phyloP scores from a whole-genome alignment of 1,284 basidiomycete genomes.

The Earliella scabrosa region DNA sequence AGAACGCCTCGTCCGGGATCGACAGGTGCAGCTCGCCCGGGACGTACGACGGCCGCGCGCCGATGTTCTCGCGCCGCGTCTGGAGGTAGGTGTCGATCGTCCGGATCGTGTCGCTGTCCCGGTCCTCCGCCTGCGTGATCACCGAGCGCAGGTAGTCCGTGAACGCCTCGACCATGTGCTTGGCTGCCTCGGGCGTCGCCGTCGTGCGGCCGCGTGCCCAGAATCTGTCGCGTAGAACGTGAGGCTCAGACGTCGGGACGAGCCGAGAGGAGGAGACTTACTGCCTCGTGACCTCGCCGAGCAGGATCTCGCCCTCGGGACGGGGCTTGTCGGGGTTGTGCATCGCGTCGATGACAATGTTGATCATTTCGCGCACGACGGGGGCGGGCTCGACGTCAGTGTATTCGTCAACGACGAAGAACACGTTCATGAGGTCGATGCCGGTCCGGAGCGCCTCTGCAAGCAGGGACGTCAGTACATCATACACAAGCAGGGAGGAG shows the following conservation, averaged over 20 bases:
- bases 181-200: slow-evolving; percentile 17
- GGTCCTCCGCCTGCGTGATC: slow-evolving; percentile 34
- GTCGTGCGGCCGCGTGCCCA: slow-evolving; percentile 13
- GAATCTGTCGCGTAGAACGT: slow-evolving; percentile 22
- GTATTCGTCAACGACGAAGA: slow-evolving; percentile 48
- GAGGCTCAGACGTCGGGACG: neutral
- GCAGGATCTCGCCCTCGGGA: neutral
- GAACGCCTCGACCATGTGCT: slow-evolving; percentile 27
- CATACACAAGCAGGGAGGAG: neutral
- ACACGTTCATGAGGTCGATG: slow-evolving; percentile 46
- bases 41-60: slow-evolving; percentile 37
- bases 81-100: slow-evolving; percentile 38
- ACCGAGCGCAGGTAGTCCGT: slow-evolving; percentile 36
- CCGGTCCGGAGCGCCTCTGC: slow-evolving; percentile 24
- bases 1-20: slow-evolving; percentile 37
- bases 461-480: neutral
- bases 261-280: neutral
- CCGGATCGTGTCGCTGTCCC: slow-evolving; percentile 28
- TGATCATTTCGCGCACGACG: slow-evolving; percentile 24
- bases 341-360: neutral
- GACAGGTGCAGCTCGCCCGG: slow-evolving; percentile 38
- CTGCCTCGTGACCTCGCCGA: neutral
- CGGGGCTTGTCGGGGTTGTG: slow-evolving; percentile 4
- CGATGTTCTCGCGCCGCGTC: slow-evolving; percentile 37
- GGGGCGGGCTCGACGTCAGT: slow-evolving; percentile 38